Evolutionary conservation across 2,329 filamentous ascomycete species (phyloP).

Genomic region (Hypoxylon sp.): DNA sequence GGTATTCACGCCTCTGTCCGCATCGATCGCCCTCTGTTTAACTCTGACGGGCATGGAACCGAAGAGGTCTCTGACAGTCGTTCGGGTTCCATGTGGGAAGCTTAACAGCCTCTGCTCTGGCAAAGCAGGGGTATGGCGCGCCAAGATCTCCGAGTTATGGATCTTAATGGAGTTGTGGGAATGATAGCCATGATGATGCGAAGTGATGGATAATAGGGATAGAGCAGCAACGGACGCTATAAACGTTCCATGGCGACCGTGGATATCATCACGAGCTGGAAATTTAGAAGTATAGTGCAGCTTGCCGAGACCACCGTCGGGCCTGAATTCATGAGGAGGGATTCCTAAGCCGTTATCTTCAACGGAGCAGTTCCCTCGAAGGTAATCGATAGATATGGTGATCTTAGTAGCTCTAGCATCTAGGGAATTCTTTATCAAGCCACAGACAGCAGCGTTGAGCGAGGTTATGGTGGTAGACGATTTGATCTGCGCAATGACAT

Average conservation of each 20-base stretch:
- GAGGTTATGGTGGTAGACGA: conserved; percentile 85
- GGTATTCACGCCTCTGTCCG: conserved; percentile 63
- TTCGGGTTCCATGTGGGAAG: conserved; percentile 77
- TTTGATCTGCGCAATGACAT: conserved; percentile 82
- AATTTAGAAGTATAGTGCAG: conserved; percentile 83
- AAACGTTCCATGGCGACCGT: conserved; percentile 80
- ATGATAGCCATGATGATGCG: conserved; percentile 70
- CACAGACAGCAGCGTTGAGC: conserved; percentile 76
- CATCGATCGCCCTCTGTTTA: conserved; percentile 75
- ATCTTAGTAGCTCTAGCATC: conserved; percentile 80
- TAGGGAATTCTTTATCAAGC: conserved; percentile 84
- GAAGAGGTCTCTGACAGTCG: conserved; percentile 84
- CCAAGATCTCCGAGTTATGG: conserved; percentile 75
- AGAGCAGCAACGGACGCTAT: conserved; percentile 80
- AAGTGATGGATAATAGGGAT: conserved; percentile 81
- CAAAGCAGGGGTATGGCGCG: conserved; percentile 71
- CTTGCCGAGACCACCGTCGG: conserved; percentile 77
- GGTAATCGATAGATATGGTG: conserved; percentile 78
- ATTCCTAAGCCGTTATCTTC: conserved; percentile 91
- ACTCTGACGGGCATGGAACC: conserved; percentile 91
- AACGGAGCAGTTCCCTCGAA: conserved; percentile 78
- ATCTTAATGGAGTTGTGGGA: conserved; percentile 75
- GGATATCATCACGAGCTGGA: conserved; percentile 56
- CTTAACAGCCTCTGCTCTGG: conserved; percentile 67
- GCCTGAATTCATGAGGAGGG: conserved; percentile 75